Evolutionary conservation across 1,284 basidiomycete species (phyloP).

Genomic region (Ceratobasidium theobromae): DNA sequence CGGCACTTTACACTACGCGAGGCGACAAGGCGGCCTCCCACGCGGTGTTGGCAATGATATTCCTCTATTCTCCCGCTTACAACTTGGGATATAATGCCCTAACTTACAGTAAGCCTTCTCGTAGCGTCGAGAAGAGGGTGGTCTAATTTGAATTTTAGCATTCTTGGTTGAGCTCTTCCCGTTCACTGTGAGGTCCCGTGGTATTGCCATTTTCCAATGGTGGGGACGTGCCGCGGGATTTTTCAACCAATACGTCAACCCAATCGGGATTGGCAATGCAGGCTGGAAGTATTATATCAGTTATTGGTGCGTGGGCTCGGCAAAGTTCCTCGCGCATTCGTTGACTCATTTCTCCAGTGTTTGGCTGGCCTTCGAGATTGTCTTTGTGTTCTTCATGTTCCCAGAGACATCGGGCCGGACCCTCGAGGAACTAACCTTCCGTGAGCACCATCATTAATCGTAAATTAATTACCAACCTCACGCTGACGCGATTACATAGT

Average conservation of each 20-base stretch:
- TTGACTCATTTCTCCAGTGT: conserved; percentile 49
- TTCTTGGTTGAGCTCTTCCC: conserved; percentile 57
- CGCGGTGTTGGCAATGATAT: conserved; percentile 46
- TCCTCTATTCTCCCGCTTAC: conserved; percentile 55
- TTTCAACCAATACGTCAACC: conserved; percentile 63
- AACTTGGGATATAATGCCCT: conserved; percentile 54
- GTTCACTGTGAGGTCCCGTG: conserved; percentile 53
- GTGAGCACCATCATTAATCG: conserved; percentile 45
- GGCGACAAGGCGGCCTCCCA: conserved; percentile 37
- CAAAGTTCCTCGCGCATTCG: conserved; percentile 46
- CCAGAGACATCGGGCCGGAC: conserved; percentile 57
- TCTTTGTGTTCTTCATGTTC: conserved; percentile 55
- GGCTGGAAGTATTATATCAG: conserved; percentile 44
- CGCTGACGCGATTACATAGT: neutral
- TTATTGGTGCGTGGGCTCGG: conserved; percentile 36
- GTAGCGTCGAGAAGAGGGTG: neutral
- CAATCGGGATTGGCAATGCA: conserved; percentile 57
- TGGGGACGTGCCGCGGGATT: conserved; percentile 55
- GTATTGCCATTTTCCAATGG: conserved; percentile 54
- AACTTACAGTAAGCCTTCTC: conserved; percentile 48
- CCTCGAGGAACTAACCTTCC: conserved; percentile 61
- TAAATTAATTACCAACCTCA: neutral
- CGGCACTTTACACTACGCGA: conserved; percentile 51
- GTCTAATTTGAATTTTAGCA: conserved; percentile 42
- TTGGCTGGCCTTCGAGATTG: conserved; percentile 51